Evolutionary conservation across 768 basidiomycete genomes (phyloP).

Genomic region (Hygrophorus russula): DNA sequence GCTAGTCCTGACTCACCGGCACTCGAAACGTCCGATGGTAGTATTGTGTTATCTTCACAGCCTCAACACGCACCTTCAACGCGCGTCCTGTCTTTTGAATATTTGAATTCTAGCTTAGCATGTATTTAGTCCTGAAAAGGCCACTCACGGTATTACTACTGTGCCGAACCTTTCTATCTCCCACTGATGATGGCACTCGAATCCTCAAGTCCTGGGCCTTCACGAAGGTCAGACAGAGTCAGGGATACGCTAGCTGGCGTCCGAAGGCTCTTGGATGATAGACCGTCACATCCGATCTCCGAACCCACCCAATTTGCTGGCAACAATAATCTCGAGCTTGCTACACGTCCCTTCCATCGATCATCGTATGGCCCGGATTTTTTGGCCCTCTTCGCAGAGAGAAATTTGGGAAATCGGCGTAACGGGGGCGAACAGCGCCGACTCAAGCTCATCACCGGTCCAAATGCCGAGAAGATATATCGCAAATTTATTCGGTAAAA

Average conservation of each 20-base stretch:
- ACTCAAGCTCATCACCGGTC: constrained; percentile 30
- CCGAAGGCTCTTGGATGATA: constrained; percentile 1
- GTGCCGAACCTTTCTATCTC: no score
- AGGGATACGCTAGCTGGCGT: neutral
- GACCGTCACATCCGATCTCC: neutral
- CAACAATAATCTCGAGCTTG: neutral
- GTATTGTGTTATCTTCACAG: neutral
- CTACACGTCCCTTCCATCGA: constrained; percentile 21
- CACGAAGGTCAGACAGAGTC: neutral
- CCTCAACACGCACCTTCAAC: no score
- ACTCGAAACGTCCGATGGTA: neutral
- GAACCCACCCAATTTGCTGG: neutral
- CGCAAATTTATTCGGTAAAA: constrained; percentile 30
- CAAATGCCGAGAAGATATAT: constrained; percentile 30
- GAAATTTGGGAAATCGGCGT: constrained; percentile 14
- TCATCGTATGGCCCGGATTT: constrained; percentile 35
- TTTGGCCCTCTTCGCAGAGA: constrained; percentile 27
- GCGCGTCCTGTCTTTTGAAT: no score
- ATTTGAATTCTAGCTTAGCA: no score
- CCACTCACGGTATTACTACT: no score
- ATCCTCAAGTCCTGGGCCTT: neutral
- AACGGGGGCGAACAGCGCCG: constrained; percentile 20
- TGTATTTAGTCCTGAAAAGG: no score
- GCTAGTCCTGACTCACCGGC: no score
- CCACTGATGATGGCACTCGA: neutral